Conservation (phyloP, 2,329 filamentous ascomycete genomes). For the Fusarium armeniacum region DNA sequence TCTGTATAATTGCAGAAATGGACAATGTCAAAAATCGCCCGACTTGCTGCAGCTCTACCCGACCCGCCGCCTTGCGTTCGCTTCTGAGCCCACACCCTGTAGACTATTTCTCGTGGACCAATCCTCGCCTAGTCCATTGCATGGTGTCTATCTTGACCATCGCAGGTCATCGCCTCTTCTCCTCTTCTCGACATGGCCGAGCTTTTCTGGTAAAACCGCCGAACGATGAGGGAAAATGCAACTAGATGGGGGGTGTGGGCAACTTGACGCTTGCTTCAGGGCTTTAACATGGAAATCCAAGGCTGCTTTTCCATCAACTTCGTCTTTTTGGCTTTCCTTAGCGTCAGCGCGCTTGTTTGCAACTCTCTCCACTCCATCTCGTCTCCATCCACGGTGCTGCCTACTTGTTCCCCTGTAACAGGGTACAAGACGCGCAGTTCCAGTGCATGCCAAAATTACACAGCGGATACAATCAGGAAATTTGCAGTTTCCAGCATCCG, state of each 20-base stretch:
- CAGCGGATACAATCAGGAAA: constrained; percentile 38
- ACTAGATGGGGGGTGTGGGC: constrained; percentile 45
- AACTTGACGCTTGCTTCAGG: constrained; percentile 36
- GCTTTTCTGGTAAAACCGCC: constrained; percentile 29
- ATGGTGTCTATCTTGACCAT: constrained; percentile 38
- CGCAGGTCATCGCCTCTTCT: constrained; percentile 20
- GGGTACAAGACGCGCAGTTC: constrained; percentile 33
- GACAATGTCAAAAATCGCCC: constrained; percentile 44
- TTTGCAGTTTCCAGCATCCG: constrained; percentile 33
- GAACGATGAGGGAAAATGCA: constrained; percentile 41
- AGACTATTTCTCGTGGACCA: constrained; percentile 30
- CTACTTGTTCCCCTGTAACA: constrained; percentile 30
- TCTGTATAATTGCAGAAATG: constrained; percentile 33
- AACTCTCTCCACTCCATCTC: constrained; percentile 37
- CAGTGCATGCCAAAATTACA: constrained; percentile 42
- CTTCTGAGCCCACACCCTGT: constrained; percentile 43
- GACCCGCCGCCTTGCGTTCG: constrained; percentile 50
- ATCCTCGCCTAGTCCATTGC: constrained; percentile 39
- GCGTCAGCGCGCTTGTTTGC: constrained; percentile 53
- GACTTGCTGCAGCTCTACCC: constrained; percentile 52
- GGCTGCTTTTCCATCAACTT: constrained; percentile 53
- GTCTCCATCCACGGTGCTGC: constrained; percentile 32
- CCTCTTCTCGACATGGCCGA: constrained; percentile 32
- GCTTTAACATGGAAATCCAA: constrained; percentile 49
- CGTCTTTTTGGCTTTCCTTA: constrained; percentile 49